Conservation (phyloP, 2,329 filamentous ascomycete species). For the Colletotrichum abscissum region DNA sequence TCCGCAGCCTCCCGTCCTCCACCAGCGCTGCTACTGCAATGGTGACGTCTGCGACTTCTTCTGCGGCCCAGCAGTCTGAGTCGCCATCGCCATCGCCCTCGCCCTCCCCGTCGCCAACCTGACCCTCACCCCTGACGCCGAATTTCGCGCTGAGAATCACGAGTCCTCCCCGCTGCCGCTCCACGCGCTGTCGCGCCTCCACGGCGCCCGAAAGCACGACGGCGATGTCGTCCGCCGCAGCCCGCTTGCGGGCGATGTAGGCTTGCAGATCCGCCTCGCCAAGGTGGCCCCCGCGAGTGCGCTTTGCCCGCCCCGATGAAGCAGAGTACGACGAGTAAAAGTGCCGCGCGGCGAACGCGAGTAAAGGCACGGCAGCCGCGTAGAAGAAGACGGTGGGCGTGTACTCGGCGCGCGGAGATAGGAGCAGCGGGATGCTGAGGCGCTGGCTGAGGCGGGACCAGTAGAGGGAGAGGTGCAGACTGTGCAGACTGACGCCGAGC, state of each 20-base stretch:
- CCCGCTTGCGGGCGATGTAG: slow-evolving; percentile 48
- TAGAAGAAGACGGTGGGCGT: slow-evolving; percentile 49
- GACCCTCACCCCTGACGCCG: slow-evolving; percentile 47
- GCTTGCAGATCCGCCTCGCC: slow-evolving; percentile 34
- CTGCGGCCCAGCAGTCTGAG: slow-evolving; percentile 43
- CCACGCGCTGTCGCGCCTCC: slow-evolving; percentile 48
- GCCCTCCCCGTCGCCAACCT: slow-evolving; percentile 23
- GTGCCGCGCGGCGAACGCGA: slow-evolving; percentile 51
- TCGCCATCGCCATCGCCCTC: too few relatives aligned
- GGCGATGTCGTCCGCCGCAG: slow-evolving; percentile 58
- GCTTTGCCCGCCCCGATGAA: slow-evolving; percentile 31
- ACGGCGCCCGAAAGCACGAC: slow-evolving; percentile 55
- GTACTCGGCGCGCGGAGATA: slow-evolving; percentile 45
- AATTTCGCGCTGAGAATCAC: slow-evolving; percentile 62
- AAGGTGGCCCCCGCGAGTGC: not conserved
- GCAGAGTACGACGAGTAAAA: slow-evolving; percentile 27
- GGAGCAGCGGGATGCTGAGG: slow-evolving; percentile 55
- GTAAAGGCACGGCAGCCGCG: slow-evolving; percentile 52
- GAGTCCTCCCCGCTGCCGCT: slow-evolving; percentile 52
- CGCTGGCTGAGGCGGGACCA: slow-evolving; percentile 59
- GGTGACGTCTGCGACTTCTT: slow-evolving; percentile 62
- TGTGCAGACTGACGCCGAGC: slow-evolving; percentile 52
- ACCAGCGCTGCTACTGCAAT: slow-evolving; percentile 59
- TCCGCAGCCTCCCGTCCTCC: slow-evolving; percentile 48
- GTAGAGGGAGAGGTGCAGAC: slow-evolving; percentile 58